Base-by-base conservation (phyloP, 192 early-diverging fungal species). In the Coemansia erecta region DNA sequence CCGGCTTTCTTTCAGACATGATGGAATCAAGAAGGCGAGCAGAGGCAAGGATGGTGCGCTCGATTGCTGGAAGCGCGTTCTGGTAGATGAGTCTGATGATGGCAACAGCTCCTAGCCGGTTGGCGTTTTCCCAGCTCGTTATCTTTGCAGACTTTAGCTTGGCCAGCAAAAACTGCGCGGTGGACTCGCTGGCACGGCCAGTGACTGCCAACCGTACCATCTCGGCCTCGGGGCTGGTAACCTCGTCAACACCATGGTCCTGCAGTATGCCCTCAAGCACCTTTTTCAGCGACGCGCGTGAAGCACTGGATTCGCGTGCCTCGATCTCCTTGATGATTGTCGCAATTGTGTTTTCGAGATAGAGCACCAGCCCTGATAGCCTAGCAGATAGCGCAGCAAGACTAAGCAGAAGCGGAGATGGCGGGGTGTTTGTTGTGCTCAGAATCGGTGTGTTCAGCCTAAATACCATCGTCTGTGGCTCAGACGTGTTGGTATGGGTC, bases 141-240 rank as follows among this genome's bases (percentile, higher is more conserved):
- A 77, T 53, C 23, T 59, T 66, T 14, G 46, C 11, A 2, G 68
- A 15, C 31, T 77, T 77, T 19, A 77, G 41, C 47, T 70, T 70
- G 11, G 63, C 60, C 18, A 77, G 68, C 50, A 77, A 28, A 28
- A 77, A 77, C 60, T 77, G 73, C n/a, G 73, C 70, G n/a, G 68
- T 63, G 2, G 73, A 40, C 14, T 77, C 73, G 46, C 68, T 77
- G 17, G 73, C 63, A 7, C 68, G 39, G 1, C 73, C 73, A 17
- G 73, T 60, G 11, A 70, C 59, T 40, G 64, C 73, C 14, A 70
- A 53, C 17, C 68, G 56, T 31, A 55, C 53, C 14, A 77, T 59
- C 31, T 77, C 73, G 0, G 73, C 59, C 35, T 63, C 68, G 9
- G 73, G 60, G 39, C 63, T 76, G 13, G 73, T 76, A 15, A 42